Conservation (phyloP, 2,329 filamentous ascomycete genomes). For the Penicillium hordei region DNA sequence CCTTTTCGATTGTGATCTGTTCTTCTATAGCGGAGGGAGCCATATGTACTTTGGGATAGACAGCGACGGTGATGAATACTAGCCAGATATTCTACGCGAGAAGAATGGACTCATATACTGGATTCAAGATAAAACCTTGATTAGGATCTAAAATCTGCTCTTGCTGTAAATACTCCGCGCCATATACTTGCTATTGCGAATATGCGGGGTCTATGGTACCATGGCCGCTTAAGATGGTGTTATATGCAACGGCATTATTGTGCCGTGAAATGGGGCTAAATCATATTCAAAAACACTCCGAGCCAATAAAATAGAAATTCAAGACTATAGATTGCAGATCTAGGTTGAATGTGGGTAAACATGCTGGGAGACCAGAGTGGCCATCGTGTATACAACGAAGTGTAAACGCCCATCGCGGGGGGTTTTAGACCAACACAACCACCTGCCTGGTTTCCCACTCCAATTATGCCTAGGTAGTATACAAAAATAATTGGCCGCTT, state of each 20-base stretch:
- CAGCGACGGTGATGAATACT: background rate
- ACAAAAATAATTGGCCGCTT: too few species aligned
- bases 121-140: background rate
- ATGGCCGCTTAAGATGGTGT: constrained; percentile 19
- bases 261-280: background rate
- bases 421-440: too few species aligned
- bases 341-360: background rate
- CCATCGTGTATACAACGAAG: background rate
- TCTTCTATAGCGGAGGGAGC: constrained; percentile 24
- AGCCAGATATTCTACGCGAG: background rate
- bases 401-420: too few species aligned
- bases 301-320: background rate
- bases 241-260: constrained; percentile 6
- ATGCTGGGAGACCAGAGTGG: background rate
- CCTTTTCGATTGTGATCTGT: constrained; percentile 3
- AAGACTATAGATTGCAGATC: background rate
- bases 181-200: background rate
- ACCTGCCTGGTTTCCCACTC: too few species aligned
- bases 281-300: background rate
- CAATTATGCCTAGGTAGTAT: too few species aligned
- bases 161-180: background rate
- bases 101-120: background rate
- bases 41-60: constrained; percentile 9
- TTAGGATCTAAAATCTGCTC: background rate
- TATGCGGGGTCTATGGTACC: constrained; percentile 20